Percentiles rank a stretch among this genome's conserved stretches.
phyloP scores from a whole-genome alignment of 2,329 filamentous ascomycete species.

The Colletotrichum graminicola region DNA sequence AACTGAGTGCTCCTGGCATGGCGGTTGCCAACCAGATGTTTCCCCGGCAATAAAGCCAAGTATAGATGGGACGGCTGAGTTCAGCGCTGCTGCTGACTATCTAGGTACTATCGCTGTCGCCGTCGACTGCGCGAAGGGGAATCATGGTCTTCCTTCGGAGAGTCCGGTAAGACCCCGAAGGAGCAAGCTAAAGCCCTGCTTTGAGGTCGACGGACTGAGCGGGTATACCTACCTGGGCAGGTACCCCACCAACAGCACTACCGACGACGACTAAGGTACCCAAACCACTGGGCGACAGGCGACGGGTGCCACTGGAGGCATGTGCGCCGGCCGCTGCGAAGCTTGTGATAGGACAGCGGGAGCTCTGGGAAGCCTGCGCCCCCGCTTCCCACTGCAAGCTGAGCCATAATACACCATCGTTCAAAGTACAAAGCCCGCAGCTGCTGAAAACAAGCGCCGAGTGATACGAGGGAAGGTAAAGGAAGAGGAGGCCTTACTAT shows the following conservation, averaged over 20 bases:
- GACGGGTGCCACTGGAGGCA: constrained; percentile 19
- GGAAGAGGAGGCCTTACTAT: not conserved
- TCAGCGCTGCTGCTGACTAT: not conserved
- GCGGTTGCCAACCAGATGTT: not conserved
- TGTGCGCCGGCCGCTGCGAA: not conserved
- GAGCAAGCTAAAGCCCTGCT: constrained; percentile 5
- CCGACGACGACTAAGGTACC: constrained; percentile 28
- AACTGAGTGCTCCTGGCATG: not conserved
- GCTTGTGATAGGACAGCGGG: constrained; percentile 26
- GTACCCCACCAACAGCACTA: constrained; percentile 34
- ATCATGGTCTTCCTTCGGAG: constrained; percentile 3
- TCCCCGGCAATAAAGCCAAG: constrained; percentile 3
- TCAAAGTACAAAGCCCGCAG: constrained; percentile 19
- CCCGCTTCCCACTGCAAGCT: constrained; percentile 37
- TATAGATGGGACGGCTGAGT: not conserved
- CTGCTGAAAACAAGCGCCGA: constrained; percentile 24
- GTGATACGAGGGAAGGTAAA: constrained; percentile 29
- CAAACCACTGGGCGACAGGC: not conserved
- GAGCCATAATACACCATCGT: constrained; percentile 32
- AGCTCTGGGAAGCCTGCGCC: constrained; percentile 36
- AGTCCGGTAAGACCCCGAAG: not conserved
- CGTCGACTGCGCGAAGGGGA: not conserved
- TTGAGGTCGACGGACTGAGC: constrained; percentile 7
- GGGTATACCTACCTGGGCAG: not conserved
- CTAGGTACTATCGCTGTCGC: not conserved